These are phyloP conservation scores for Ophiostoma montium DNA, from an alignment of 2,329 filamentous ascomycete species.

Conservation along the genomic window DNA sequence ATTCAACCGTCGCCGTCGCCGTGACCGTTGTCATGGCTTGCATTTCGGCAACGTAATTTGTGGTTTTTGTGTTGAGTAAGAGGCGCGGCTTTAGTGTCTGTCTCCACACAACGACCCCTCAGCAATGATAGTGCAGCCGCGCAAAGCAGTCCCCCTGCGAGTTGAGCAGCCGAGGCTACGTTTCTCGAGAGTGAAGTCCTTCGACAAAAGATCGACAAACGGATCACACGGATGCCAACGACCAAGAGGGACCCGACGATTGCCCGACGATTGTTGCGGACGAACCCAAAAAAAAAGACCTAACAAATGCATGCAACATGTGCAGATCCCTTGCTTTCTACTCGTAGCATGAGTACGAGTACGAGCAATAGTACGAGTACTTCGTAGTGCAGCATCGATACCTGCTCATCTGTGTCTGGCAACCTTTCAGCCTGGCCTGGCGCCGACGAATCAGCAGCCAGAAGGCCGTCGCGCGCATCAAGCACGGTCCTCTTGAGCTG, in stretches of 20 bases:
- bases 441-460: background rate
- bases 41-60: background rate
- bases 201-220: too few relatives aligned
- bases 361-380: background rate
- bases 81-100: background rate
- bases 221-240: too few relatives aligned
- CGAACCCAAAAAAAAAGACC: too few relatives aligned
- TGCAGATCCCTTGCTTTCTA: too few relatives aligned
- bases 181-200: too few relatives aligned
- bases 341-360: background rate
- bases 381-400: too few relatives aligned
- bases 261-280: too few relatives aligned
- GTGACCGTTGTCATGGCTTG: background rate
- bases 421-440: background rate
- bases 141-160: too few relatives aligned
- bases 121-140: too few relatives aligned
- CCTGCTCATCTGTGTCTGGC: background rate
- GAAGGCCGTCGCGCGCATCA: background rate
- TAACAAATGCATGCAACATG: too few relatives aligned
- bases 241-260: too few relatives aligned
- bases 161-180: too few relatives aligned
- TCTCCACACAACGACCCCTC: background rate
- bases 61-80: background rate
- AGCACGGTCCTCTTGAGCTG: background rate
- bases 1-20: background rate